Percentiles rank a stretch among this genome's conserved stretches.
Conservation (phyloP, 116 monocot species). For the Iris pallida region DNA sequence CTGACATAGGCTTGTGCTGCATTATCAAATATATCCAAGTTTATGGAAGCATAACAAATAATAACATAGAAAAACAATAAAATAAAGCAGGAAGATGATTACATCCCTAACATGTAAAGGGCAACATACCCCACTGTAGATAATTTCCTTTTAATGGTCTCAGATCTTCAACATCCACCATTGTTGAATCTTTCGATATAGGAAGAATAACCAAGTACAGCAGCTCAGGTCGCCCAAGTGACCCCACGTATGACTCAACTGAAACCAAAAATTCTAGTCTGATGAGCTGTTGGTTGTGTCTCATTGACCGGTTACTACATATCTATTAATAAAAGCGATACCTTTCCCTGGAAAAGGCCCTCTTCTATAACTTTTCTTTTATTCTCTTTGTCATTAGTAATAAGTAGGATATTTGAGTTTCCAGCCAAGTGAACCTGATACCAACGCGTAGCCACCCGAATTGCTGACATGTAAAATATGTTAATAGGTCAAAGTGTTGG, state of each 20-base stretch:
- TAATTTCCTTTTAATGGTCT: conserved; percentile 86
- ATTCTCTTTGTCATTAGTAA: conserved; percentile 96
- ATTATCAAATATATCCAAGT: no score
- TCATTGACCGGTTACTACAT: neutral
- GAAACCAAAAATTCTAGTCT: conserved; percentile 24
- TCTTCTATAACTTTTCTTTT: conserved; percentile 80
- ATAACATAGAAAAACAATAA: neutral
- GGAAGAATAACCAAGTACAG: conserved; percentile 72
- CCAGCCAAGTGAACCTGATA: conserved; percentile 80
- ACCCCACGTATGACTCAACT: conserved; percentile 93
- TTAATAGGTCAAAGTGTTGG: no score
- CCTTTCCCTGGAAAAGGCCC: conserved; percentile 86
- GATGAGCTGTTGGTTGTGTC: conserved; percentile 2
- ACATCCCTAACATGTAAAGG: neutral
- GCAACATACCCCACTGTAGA: conserved; percentile 67
- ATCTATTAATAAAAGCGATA: neutral
- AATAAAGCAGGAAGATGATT: neutral
- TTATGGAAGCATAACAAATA: neutral
- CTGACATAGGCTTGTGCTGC: no score
- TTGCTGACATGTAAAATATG: conserved; percentile 54
- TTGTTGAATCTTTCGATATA: conserved; percentile 48
- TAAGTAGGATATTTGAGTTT: conserved; percentile 50
- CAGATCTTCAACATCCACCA: conserved; percentile 75
- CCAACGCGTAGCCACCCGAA: conserved; percentile 89
- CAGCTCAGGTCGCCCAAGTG: conserved; percentile 70